These are phyloP conservation scores for Cutaneotrichosporon arboriforme DNA, from an alignment of 1,284 basidiomycete genomes.

Conservation along the genomic window DNA sequence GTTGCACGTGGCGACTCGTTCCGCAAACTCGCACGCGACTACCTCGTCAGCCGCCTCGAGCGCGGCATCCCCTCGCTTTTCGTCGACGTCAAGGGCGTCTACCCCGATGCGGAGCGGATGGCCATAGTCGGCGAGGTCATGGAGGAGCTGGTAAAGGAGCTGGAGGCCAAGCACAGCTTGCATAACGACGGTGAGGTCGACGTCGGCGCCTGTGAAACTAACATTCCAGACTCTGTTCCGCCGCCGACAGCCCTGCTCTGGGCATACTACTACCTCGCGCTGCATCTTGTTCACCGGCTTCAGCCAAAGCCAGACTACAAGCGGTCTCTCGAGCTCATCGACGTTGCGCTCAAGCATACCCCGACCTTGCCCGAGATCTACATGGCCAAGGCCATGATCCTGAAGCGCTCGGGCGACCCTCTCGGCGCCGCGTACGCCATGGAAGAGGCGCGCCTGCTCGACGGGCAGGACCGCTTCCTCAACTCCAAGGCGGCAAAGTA, in stretches of 20 bases:
- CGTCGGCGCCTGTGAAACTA: background rate
- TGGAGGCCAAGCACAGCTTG: slow-evolving; percentile 44
- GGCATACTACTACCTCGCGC: slow-evolving; percentile 90
- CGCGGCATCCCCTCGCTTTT: slow-evolving; percentile 94
- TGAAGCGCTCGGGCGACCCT: slow-evolving; percentile 82
- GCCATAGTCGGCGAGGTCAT: slow-evolving; percentile 66
- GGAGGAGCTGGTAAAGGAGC: slow-evolving; percentile 52
- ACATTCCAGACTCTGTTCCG: slow-evolving; percentile 40
- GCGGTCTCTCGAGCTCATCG: slow-evolving; percentile 63
- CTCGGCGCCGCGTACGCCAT: slow-evolving; percentile 68
- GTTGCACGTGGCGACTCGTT: slow-evolving; percentile 65
- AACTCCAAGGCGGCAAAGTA: slow-evolving; percentile 96
- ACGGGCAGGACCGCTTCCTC: slow-evolving; percentile 92
- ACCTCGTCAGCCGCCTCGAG: slow-evolving; percentile 66
- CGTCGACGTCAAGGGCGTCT: slow-evolving; percentile 83
- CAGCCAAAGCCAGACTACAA: slow-evolving; percentile 49
- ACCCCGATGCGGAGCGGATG: slow-evolving; percentile 61
- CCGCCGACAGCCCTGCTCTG: slow-evolving; percentile 87
- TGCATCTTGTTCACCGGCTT: slow-evolving; percentile 70
- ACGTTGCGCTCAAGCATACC: slow-evolving; percentile 69
- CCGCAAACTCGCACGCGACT: slow-evolving; percentile 60
- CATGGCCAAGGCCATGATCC: slow-evolving; percentile 72
- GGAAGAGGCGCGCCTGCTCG: slow-evolving; percentile 77
- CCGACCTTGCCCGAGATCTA: slow-evolving; percentile 90
- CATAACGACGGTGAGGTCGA: slow-evolving; percentile 37